Conservation (phyloP, 176 grass and related monocot genomes). For the Cocos nucifera region DNA sequence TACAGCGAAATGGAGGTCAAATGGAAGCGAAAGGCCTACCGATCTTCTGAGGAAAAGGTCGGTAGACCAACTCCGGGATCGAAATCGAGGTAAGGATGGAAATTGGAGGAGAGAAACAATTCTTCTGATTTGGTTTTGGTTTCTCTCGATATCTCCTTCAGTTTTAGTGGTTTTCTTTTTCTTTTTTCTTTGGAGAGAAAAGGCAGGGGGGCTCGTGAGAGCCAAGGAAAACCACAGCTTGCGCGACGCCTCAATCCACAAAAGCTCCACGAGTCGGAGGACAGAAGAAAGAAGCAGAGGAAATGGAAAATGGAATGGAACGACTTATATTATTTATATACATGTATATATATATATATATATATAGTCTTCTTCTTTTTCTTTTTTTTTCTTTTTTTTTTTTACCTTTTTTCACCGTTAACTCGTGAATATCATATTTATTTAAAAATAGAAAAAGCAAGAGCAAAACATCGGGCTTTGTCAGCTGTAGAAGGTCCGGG, state of each 20-base stretch:
- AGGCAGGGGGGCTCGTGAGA: neutral
- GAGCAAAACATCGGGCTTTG: no score
- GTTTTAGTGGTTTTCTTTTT: neutral
- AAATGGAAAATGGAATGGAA: neutral
- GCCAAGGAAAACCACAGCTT: neutral
- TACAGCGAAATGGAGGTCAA: neutral
- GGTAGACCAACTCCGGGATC: no score
- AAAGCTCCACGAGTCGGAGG: neutral
- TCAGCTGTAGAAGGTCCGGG: no score
- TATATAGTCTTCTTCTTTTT: no score
- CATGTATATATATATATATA: neutral
- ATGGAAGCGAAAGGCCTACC: neutral
- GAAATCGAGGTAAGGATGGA: no score
- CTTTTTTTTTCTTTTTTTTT: no score
- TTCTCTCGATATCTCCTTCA: neutral
- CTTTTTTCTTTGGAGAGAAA: neutral
- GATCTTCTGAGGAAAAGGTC: neutral
- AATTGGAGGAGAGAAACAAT: no score
- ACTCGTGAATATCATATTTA: no score
- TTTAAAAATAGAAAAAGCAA: no score
- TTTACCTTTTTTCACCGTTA: no score
- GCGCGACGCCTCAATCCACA: constrained; percentile 1
- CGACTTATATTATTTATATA: neutral
- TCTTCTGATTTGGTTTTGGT: no score
- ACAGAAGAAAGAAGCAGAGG: neutral